Evolutionary conservation across 1,139 yeast genomes (phyloP).

Genomic region (Debaryomycetaceae sp.): DNA sequence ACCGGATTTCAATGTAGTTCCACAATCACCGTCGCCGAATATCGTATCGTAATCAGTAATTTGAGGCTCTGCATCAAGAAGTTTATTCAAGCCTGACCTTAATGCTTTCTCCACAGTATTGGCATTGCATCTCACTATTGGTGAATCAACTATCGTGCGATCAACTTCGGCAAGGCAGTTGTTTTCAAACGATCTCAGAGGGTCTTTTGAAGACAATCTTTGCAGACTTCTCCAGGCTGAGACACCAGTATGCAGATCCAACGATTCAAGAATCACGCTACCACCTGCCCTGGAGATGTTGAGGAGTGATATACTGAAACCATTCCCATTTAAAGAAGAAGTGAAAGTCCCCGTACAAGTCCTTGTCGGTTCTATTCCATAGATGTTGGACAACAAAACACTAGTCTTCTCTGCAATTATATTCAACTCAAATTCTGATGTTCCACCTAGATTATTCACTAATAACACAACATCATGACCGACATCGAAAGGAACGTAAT

Average conservation of each 20-base stretch:
- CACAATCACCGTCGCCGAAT: conserved; percentile 55
- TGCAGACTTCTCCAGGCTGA: conserved; percentile 29
- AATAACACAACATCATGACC: conserved; percentile 39
- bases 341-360: conserved; percentile 46
- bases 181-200: conserved; percentile 25
- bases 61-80: conserved; percentile 42
- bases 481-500: conserved; percentile 36
- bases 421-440: conserved; percentile 44
- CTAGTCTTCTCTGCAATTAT: conserved; percentile 17
- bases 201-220: conserved; percentile 2
- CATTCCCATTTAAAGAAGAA: conserved; percentile 52
- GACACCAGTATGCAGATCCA: conserved; percentile 37
- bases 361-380: conserved; percentile 36
- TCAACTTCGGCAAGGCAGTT: conserved; percentile 19
- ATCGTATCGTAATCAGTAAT: conserved; percentile 49
- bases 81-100: conserved; percentile 32
- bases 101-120: conserved; percentile 27
- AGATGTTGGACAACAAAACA: conserved; percentile 26
- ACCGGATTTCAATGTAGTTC: conserved; percentile 43
- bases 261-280: conserved; percentile 31
- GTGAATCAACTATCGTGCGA: conserved; percentile 31
- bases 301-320: conserved; percentile 46
- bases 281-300: conserved; percentile 37
- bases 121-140: conserved; percentile 7
- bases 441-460: conserved; percentile 52